Conservation (phyloP, 169 alveolate species). For the Plasmodium knowlesi region DNA sequence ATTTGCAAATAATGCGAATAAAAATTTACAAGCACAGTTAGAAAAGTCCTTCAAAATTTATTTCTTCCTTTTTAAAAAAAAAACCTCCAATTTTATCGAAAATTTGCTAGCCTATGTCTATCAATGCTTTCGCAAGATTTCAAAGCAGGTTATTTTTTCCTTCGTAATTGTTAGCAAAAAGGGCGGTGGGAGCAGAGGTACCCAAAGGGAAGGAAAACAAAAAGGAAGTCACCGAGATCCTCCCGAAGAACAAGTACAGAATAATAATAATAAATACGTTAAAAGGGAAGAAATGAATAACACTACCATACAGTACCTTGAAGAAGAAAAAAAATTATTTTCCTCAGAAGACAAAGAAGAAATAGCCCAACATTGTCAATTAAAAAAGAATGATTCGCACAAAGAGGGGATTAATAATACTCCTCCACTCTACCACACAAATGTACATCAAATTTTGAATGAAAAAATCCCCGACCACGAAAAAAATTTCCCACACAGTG, state of each 20-base stretch:
- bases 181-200: background rate
- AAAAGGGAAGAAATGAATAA: background rate
- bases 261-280: background rate
- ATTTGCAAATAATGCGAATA: constrained; percentile 54
- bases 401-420: background rate
- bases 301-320: background rate
- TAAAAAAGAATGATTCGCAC: background rate
- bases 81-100: constrained; percentile 55
- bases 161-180: constrained; percentile 21
- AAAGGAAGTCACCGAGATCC: background rate
- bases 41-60: constrained; percentile 41
- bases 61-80: constrained; percentile 52
- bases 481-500: background rate
- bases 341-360: background rate
- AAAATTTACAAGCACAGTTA: constrained; percentile 24
- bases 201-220: background rate
- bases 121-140: constrained; percentile 65
- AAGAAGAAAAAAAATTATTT: background rate
- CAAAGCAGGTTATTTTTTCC: constrained; percentile 66
- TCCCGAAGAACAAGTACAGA: background rate
- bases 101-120: constrained; percentile 56
- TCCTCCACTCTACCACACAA: background rate
- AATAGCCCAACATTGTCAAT: background rate
- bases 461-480: background rate
- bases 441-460: background rate